Conservation (phyloP, 495 filamentous ascomycete species). For the Glarea lozoyensis region DNA sequence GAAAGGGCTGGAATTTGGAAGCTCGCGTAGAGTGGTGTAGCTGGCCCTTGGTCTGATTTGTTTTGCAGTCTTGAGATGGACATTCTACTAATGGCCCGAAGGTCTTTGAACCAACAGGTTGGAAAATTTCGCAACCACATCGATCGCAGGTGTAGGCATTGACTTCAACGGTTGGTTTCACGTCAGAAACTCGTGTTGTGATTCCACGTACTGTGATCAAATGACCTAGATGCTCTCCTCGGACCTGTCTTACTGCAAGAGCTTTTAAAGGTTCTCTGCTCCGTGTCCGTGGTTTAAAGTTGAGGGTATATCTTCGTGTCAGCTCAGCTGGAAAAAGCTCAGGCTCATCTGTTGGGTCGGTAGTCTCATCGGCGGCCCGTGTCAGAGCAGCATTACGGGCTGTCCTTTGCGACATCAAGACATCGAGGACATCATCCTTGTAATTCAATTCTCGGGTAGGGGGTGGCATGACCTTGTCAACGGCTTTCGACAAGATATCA, state of each 20-base stretch:
- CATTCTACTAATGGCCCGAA: constrained; percentile 80
- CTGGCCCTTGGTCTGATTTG: constrained; percentile 87
- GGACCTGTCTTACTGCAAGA: constrained; percentile 84
- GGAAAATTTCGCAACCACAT: constrained; percentile 95
- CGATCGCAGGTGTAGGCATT: constrained; percentile 96
- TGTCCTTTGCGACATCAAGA: constrained; percentile 85
- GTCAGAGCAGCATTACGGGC: constrained; percentile 72
- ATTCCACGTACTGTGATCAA: constrained; percentile 95
- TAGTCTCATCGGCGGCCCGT: constrained; percentile 57
- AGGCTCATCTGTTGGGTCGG: constrained; percentile 46
- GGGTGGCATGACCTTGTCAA: constrained; percentile 78
- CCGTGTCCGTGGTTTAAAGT: constrained; percentile 83
- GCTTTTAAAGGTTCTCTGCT: constrained; percentile 70
- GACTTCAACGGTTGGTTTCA: constrained; percentile 94
- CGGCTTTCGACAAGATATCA: constrained; percentile 79
- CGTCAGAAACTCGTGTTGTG: constrained; percentile 89
- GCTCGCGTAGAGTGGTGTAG: constrained; percentile 88
- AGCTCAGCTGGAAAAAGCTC: constrained; percentile 83
- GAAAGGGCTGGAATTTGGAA: constrained; percentile 94
- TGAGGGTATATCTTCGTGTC: constrained; percentile 87
- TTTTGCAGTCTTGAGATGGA: constrained; percentile 76
- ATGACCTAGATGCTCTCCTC: constrained; percentile 83
- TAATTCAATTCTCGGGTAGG: constrained; percentile 69
- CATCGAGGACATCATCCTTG: constrained; percentile 95
- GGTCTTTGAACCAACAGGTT: constrained; percentile 86